Evolutionary conservation across 805 yeast species (phyloP), one percentile per base, ranked within the genome.

Genomic region (Lachancea dasiensis): DNA sequence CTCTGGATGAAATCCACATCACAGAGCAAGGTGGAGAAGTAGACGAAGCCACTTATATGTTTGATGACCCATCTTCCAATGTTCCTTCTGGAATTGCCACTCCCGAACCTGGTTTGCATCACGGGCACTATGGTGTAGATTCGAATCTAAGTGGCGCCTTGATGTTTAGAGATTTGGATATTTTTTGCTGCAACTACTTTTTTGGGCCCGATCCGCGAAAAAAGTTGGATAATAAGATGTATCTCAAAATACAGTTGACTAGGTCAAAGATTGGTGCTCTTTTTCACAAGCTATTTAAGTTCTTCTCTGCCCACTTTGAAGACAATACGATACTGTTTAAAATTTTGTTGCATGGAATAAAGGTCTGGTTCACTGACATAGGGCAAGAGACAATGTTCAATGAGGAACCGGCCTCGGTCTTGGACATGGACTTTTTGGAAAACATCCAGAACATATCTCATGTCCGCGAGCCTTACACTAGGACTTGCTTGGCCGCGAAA

Each of bases 321-420:
- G 86, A 84, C 43, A 81, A 85, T 43, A 73, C 82, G 6, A 72
- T 74, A 9, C 54, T 82, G 5, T 72, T 79, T 53, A 76, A 76
- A 44, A 73, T 77, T 31, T 68, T 81, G 23, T 60, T 86, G 22
- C 74, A 76, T 50, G 78, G 81, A 3, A 54, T 81, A 30, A 77
- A 81, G 44, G 75, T 81, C 5, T 92, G 94, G 86, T 79, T 81
- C 48, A 68, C 81, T 18, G 92, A 86, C 52, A 81, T 81, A 18
- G 95, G 95, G 2, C 70, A 75, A 39, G 94, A 85, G 47, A 64
- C 81, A 9, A 59, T 80, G 1, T 70, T 79, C 34, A 78, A 71
- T 28, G 63, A 71, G 3, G 74, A 77, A 41, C 79, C 77, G 31
- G 73, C 64, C 21, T 57, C 79, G 4, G 63, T 65, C 25, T 65